Percentiles rank a stretch among this genome's conserved stretches.
These are phyloP conservation scores for Przewalskia tangutica DNA, from an alignment of 257 asterid species.

Conservation along the genomic window DNA sequence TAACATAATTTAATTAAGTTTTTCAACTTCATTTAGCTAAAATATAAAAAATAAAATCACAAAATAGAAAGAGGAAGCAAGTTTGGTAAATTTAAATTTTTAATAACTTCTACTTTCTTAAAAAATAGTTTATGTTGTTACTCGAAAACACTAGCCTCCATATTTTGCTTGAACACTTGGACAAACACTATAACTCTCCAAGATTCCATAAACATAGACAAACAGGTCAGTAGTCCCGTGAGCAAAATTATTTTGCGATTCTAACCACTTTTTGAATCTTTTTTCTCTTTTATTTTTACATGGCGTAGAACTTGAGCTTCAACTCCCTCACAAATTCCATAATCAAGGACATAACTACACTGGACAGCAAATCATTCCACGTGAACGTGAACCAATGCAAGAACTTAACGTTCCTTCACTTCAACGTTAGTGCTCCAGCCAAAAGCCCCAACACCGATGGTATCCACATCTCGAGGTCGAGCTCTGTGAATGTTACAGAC, in stretches of 20 bases:
- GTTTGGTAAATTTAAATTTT: too few species aligned
- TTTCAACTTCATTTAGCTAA: too few species aligned
- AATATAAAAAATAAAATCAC: too few species aligned
- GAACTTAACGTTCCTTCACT: conserved; percentile 12
- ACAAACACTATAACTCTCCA: not conserved
- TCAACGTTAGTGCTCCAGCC: conserved; percentile 18
- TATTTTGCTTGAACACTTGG: too few species aligned
- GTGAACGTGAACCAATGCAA: conserved; percentile 18
- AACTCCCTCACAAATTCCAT: conserved; percentile 18
- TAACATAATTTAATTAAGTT: too few species aligned
- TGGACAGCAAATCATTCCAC: too few species aligned
- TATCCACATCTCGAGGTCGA: conserved; percentile 23
- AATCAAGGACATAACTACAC: conserved; percentile 9
- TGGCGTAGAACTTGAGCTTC: conserved; percentile 16
- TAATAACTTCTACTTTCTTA: too few species aligned
- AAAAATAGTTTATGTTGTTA: too few species aligned
- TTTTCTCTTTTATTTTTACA: not conserved
- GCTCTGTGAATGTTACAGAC: conserved; percentile 9
- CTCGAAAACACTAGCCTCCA: not conserved
- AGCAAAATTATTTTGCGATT: too few species aligned
- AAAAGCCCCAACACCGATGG: conserved; percentile 39
- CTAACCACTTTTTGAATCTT: not conserved
- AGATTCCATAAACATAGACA: too few species aligned
- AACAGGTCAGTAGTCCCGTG: too few species aligned
- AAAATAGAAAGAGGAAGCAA: too few species aligned